Evolutionary conservation across 2,329 filamentous ascomycete species (phyloP).

Genomic region (Fusarium sororula): DNA sequence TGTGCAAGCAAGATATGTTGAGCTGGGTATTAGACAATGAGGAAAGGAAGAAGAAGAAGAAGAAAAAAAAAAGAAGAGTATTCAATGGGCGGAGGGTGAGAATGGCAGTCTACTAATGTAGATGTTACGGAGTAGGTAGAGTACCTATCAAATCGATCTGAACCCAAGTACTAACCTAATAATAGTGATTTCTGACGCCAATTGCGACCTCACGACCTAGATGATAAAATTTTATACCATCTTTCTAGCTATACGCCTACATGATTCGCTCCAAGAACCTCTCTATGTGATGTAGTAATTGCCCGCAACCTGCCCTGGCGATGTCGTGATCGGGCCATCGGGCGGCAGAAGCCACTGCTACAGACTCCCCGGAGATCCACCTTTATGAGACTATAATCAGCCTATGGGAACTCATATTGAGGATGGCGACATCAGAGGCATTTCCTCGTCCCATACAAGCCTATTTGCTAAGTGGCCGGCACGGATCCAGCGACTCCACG

Average conservation of each 20-base stretch:
- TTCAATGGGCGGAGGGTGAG: not conserved
- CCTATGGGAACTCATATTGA: slow-evolving; percentile 16
- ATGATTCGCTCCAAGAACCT: slow-evolving; percentile 4
- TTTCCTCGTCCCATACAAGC: slow-evolving; percentile 18
- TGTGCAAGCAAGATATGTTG: slow-evolving; percentile 22
- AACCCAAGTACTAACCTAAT: not conserved
- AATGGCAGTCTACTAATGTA: not conserved
- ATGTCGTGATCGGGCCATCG: slow-evolving; percentile 38
- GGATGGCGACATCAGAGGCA: slow-evolving; percentile 37
- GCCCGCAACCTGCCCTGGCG: slow-evolving; percentile 15
- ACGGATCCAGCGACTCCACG: slow-evolving; percentile 17
- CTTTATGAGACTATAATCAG: not conserved
- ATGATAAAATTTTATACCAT: slow-evolving; percentile 13
- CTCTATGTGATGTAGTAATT: not conserved
- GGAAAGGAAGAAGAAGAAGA: not conserved
- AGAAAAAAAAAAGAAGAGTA: not conserved
- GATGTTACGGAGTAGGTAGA: not conserved
- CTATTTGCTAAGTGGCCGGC: slow-evolving; percentile 13
- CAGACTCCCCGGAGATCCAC: slow-evolving; percentile 21
- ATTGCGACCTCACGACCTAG: slow-evolving; percentile 3
- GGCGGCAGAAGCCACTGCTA: slow-evolving; percentile 23
- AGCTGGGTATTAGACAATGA: not conserved
- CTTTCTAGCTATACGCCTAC: not conserved
- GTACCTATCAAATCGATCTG: not conserved
- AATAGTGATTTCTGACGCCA: slow-evolving; percentile 5